Conservation (phyloP, 2,329 filamentous ascomycete genomes). For the Emmonsiellopsis sp. region DNA sequence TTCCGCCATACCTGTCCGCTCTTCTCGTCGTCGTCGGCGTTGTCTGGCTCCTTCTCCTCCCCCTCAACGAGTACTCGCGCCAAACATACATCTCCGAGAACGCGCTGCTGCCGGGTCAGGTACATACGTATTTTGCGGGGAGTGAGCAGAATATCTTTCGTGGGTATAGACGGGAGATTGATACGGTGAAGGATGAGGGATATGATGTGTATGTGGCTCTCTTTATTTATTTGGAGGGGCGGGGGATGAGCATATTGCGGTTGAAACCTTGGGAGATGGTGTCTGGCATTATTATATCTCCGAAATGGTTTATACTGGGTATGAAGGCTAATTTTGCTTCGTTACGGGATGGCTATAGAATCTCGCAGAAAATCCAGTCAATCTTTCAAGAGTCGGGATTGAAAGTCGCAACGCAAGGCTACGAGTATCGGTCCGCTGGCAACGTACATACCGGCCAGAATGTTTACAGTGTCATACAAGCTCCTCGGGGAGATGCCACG, state of each 20-base stretch:
- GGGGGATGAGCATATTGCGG: too few species aligned
- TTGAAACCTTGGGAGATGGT: too few species aligned
- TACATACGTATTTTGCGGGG: conserved; percentile 94
- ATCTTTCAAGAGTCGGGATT: conserved; percentile 72
- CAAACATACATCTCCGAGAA: conserved; percentile 97
- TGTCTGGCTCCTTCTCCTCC: conserved; percentile 81
- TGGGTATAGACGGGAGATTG: conserved; percentile 78
- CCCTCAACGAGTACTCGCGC: conserved; percentile 82
- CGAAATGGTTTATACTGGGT: neutral
- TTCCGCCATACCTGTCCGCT: conserved; percentile 80
- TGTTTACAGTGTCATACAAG: conserved; percentile 85
- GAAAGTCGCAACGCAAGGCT: conserved; percentile 81
- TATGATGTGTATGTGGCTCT: conserved; percentile 24
- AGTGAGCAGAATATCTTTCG: conserved; percentile 93
- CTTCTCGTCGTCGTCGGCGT: conserved; percentile 78
- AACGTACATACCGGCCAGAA: conserved; percentile 72
- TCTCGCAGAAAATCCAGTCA: conserved; percentile 63
- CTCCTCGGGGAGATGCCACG: conserved; percentile 88
- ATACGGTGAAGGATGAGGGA: conserved; percentile 36
- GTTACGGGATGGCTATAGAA: conserved; percentile 18
- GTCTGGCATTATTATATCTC: too few species aligned
- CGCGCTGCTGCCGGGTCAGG: conserved; percentile 86
- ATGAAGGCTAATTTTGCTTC: neutral
- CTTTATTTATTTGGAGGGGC: neutral
- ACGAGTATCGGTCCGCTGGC: conserved; percentile 73